Base-by-base conservation (phyloP, 1,139 yeast species). In the Candida sp. region DNA sequence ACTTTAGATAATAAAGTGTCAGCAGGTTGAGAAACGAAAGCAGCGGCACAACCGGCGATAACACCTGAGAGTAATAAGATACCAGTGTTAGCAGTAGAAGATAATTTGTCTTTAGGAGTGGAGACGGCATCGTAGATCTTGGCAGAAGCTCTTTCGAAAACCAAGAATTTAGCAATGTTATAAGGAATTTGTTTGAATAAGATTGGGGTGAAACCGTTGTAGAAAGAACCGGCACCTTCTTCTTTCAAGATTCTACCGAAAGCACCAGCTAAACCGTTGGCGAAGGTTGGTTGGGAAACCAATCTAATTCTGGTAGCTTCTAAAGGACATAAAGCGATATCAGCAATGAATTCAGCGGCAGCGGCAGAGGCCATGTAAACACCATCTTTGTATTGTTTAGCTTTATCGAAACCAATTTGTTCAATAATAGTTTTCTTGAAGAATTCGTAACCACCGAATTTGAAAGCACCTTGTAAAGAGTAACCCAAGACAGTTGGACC, bases 271-370 rank as follows among this genome's bases (percentile, higher is more conserved):
- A 87, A 77, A 73, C 95, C 95, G 68, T 82, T 82, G 58, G 95
- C 95, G 57, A 87, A 87, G 56, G 80, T 73, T 70, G 95, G 95
- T 74, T 86, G 93, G 53, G 95, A 86, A 52, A 87, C 95, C 72
- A 87, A 81, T 83, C 95, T 84, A 59, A 87, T 87, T 83, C 93
- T 84, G 66, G 93, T 86, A 56, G 95, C 93, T 77, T 86, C 95
- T 68, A 86, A 81, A 48, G 95, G 95, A 79, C 95, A 86, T 65
- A 86, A 75, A 53, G 91, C 91, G 63, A 86, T 86, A 72, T 86
- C 95, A 58, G 95, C 95, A 59, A 86, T 81, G 75, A 86, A 86
- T 76, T 86, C 95, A 57, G 95, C 93, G 64, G 81, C 79, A 55
- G 95, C 95, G 58, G 93, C 87, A 53, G 93, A 84, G 60, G 84